Evolutionary conservation across 345 rosid genomes (phyloP).

Genomic region (Pistacia atlantica): DNA sequence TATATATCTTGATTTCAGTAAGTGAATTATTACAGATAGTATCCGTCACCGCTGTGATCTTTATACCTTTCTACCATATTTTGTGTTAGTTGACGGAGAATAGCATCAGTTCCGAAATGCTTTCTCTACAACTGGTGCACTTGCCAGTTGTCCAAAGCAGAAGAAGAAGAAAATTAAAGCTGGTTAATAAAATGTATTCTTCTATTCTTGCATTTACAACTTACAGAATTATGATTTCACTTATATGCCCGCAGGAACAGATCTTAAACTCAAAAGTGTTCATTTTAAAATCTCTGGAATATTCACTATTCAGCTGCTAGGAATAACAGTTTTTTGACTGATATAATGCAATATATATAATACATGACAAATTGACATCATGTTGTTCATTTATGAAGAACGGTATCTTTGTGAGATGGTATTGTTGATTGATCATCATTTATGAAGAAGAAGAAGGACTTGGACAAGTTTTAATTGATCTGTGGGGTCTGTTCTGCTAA

Average conservation of each 20-base stretch:
- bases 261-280: background rate
- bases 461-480: background rate
- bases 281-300: background rate
- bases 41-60: too few relatives aligned
- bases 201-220: background rate
- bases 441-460: background rate
- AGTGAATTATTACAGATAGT: too few relatives aligned
- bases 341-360: too few relatives aligned
- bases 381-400: too few relatives aligned
- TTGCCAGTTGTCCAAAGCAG: background rate
- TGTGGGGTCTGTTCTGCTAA: background rate
- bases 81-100: background rate
- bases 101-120: conserved; percentile 9
- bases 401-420: background rate
- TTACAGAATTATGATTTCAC: background rate
- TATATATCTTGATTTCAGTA: too few relatives aligned
- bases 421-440: background rate
- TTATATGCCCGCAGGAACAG: background rate
- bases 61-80: too few relatives aligned
- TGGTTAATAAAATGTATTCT: background rate
- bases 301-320: background rate
- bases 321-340: background rate
- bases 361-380: too few relatives aligned
- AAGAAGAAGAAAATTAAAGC: background rate
- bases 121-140: background rate